Evolutionary conservation across 768 basidiomycete genomes (phyloP), one percentile per base, ranked within the genome.

Genomic region (Sporobolomyces pararoseus): DNA sequence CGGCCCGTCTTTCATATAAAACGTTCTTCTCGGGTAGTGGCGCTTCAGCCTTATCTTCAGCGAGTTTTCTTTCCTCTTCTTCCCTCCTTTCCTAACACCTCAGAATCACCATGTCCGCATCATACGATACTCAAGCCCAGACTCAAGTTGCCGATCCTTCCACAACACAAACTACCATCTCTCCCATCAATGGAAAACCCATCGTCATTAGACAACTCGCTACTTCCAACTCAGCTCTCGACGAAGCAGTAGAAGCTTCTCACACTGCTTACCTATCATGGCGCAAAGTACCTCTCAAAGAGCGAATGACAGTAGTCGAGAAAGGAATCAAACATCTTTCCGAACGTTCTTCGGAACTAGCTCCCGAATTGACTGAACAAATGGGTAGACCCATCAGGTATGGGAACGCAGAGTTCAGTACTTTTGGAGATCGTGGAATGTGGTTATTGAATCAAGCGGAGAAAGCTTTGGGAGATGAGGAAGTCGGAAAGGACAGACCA

Each of bases 311-410:
- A 39, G 85, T 91, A 50, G 86, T 89, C 23, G 82, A 86, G 68
- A 85, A 83, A 61, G 91, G 94, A 73, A 86, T 87, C 74, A 80
- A 81, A 46, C 84, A 84, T 76, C 85, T 86, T 77, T 80, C 82
- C 75, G 82, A 81, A 63, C 79, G 82, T 70, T 80, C 80, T 12
- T 85, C 88, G 23, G 85, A 89, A 35, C 84, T 91, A 19, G 85
- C 86, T 0, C 76, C 84, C 37, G 93, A 97, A 75, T 82, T 97
- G 61, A 87, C 91, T 0, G 74, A 87, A 61, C 90, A 96, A 80
- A 97, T 99, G 89, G 95, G 95, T 44, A 83, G 93, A 52, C 95
- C 95, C 1, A 83, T 91, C 57, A 84, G 86, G 0, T 91, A 93
- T 78, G 82, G 83, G 44, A 80, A 86, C 17, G 90, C 90, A 10